Evolutionary conservation across 1,284 basidiomycete species (phyloP).

Genomic region (Bjerkandera adusta): DNA sequence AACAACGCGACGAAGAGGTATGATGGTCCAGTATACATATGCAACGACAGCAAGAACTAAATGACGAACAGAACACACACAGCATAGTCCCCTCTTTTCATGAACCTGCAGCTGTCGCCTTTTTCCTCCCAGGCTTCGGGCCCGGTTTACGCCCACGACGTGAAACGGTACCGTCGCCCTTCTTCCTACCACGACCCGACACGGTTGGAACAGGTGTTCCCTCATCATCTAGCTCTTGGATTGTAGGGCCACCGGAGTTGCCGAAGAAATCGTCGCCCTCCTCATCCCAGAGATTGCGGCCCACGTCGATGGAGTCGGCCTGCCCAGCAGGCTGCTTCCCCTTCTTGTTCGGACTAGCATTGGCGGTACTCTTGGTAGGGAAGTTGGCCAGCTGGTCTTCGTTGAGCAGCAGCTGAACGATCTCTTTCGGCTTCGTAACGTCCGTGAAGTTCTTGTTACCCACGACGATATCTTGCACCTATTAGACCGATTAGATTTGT

Average conservation of each 20-base stretch:
- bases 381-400: conserved; percentile 85
- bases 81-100: conserved; percentile 10
- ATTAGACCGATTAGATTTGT: conserved; percentile 4
- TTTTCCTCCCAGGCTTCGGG: conserved; percentile 25
- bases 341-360: conserved; percentile 33
- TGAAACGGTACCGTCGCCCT: conserved; percentile 32
- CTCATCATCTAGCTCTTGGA: conserved; percentile 35
- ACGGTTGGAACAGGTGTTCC: conserved; percentile 30
- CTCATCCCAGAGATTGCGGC: conserved; percentile 76
- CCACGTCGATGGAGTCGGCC: conserved; percentile 33
- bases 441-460: conserved; percentile 94
- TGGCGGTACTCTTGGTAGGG: conserved; percentile 39
- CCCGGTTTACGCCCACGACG: conserved; percentile 42
- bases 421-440: conserved; percentile 94
- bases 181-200: conserved; percentile 41
- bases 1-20: conserved; percentile 9
- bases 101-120: conserved; percentile 20
- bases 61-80: conserved; percentile 7
- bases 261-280: conserved; percentile 84
- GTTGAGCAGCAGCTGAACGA: conserved; percentile 93
- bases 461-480: conserved; percentile 99
- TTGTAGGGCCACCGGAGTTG: conserved; percentile 16
- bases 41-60: conserved; percentile 13
- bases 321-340: conserved; percentile 35
- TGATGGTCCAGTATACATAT: conserved; percentile 18